phyloP scores from a whole-genome alignment of 441 rosid genomes.

The Adansonia gregorii region DNA sequence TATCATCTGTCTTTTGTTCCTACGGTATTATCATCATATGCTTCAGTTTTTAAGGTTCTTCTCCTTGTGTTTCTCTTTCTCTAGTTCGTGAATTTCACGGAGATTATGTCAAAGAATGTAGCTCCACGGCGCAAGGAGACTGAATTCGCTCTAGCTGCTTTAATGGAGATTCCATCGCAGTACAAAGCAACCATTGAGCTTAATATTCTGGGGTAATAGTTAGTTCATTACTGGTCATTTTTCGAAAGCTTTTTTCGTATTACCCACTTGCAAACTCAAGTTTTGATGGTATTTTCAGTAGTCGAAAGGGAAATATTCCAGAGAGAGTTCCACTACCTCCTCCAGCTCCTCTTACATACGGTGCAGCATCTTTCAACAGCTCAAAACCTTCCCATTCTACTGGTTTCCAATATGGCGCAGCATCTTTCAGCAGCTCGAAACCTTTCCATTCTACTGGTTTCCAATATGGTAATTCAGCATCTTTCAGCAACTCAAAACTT shows the following conservation, averaged over 20 bases:
- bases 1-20: neutral
- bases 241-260: neutral
- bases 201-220: conserved; percentile 57
- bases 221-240: neutral
- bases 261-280: neutral
- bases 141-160: conserved; percentile 64
- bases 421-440: conserved; percentile 30
- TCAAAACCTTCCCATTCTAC: conserved; percentile 39
- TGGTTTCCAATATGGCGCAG: conserved; percentile 37
- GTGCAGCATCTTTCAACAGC: conserved; percentile 35
- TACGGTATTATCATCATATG: neutral
- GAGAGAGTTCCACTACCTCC: conserved; percentile 66
- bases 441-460: conserved; percentile 42
- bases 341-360: conserved; percentile 59
- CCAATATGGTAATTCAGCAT: conserved; percentile 26
- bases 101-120: conserved; percentile 68
- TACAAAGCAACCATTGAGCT: conserved; percentile 75
- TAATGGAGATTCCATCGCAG: conserved; percentile 81
- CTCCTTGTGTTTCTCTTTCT: conserved; percentile 11
- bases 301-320: conserved; percentile 47
- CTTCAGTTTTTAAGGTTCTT: neutral
- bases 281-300: conserved; percentile 29
- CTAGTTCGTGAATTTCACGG: conserved; percentile 75
- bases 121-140: conserved; percentile 56
- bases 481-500: conserved; percentile 1